Conservation (phyloP, 2,329 filamentous ascomycete species). For the Diaporthe sp. region DNA sequence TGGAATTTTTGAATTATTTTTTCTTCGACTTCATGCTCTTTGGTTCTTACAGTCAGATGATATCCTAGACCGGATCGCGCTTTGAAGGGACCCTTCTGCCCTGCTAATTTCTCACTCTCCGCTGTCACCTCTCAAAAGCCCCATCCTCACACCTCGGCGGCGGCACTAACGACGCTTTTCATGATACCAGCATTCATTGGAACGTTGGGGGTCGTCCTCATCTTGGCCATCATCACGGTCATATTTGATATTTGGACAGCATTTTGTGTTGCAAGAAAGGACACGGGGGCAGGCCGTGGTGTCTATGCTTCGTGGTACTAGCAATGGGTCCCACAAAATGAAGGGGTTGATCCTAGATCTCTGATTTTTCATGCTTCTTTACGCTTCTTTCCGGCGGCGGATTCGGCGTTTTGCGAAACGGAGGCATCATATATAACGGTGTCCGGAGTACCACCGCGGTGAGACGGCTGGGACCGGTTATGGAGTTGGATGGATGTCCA, state of each 20-base stretch:
- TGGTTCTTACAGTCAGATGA: constrained; percentile 28
- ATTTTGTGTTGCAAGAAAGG: constrained; percentile 28
- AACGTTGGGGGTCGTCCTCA: constrained; percentile 14
- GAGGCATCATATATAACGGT: constrained; percentile 34
- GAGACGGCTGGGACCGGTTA: constrained; percentile 21
- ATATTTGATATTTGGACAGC: constrained; percentile 28
- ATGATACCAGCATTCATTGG: constrained; percentile 29
- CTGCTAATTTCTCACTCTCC: constrained; percentile 23
- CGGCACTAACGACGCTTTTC: constrained; percentile 19
- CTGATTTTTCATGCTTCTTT: constrained; percentile 15
- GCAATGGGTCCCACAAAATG: constrained; percentile 33
- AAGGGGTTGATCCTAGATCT: constrained; percentile 30
- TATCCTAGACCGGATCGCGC: constrained; percentile 27
- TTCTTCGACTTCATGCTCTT: constrained; percentile 15
- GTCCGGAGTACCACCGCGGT: constrained; percentile 28
- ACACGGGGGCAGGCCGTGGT: constrained; percentile 25
- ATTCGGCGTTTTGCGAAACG: constrained; percentile 28
- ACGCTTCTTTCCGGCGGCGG: constrained; percentile 16
- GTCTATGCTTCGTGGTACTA: constrained; percentile 29
- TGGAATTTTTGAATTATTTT: constrained; percentile 25
- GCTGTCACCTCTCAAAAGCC: constrained; percentile 12
- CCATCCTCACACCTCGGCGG: neutral
- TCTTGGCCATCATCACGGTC: constrained; percentile 25
- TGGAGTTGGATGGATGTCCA: constrained; percentile 31
- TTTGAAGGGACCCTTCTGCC: constrained; percentile 6